phyloP scores from a whole-genome alignment of 1,284 basidiomycete genomes.

The Leucoagaricus sp. region DNA sequence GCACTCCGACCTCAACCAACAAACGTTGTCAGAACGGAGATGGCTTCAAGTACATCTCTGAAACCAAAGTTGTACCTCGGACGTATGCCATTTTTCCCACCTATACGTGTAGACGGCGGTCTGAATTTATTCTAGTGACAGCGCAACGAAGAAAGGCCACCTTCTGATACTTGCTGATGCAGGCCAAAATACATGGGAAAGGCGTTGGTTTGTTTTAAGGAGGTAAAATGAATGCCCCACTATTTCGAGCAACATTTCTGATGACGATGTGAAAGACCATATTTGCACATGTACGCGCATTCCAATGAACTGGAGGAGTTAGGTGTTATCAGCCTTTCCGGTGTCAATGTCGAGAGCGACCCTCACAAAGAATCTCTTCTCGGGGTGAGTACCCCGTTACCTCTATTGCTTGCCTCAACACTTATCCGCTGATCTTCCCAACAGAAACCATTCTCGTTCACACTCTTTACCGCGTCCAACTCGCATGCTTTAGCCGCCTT shows the following conservation, averaged over 20 bases:
- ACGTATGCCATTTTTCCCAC: constrained; percentile 47
- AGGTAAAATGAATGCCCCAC: constrained; percentile 49
- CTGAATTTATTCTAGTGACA: constrained; percentile 54
- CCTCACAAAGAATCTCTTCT: constrained; percentile 86
- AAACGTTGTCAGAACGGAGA: constrained; percentile 43
- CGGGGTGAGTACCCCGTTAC: constrained; percentile 53
- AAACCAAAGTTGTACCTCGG: constrained; percentile 69
- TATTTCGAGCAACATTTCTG: constrained; percentile 15
- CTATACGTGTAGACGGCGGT: not conserved
- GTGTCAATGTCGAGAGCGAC: constrained; percentile 85
- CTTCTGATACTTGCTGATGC: constrained; percentile 82
- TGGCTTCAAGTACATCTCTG: constrained; percentile 68
- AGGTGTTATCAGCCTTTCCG: constrained; percentile 81
- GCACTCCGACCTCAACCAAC: constrained; percentile 40
- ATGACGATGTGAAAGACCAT: constrained; percentile 60
- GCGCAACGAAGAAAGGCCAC: constrained; percentile 82
- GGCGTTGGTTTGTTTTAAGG: constrained; percentile 86
- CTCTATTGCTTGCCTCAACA: constrained; percentile 5
- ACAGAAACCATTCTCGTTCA: constrained; percentile 84
- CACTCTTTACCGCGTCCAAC: constrained; percentile 87
- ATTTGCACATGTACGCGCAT: constrained; percentile 84
- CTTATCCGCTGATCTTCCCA: not conserved
- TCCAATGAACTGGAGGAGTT: constrained; percentile 84
- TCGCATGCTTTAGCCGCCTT: constrained; percentile 86
- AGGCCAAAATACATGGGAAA: constrained; percentile 78